A percentile compares a stretch with the other conserved stretches of the same genome.
phyloP scores from a whole-genome alignment of 306 rosid species.

The Crataegus laevigata region DNA sequence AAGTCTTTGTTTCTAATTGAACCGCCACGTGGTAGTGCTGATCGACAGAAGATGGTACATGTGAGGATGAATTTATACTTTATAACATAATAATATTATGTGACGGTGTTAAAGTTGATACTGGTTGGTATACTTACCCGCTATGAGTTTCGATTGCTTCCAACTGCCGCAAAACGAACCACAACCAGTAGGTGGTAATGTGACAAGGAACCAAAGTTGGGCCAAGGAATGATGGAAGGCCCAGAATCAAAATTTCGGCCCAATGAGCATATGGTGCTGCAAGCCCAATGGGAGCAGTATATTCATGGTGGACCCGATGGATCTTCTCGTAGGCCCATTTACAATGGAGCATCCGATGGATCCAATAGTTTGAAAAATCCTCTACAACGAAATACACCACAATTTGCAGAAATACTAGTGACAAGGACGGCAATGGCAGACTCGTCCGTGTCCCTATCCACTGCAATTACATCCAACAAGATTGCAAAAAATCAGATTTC shows the following conservation, averaged over 20 bases:
- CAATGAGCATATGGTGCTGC: constrained; percentile 69
- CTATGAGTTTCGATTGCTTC: constrained; percentile 62
- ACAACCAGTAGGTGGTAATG: constrained; percentile 46
- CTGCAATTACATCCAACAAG: constrained; percentile 15
- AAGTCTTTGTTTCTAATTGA: too few relatives aligned
- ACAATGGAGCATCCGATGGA: constrained; percentile 44
- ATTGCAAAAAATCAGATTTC: not conserved
- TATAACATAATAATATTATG: too few relatives aligned
- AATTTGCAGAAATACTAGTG: constrained; percentile 35
- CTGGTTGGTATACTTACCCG: constrained; percentile 26
- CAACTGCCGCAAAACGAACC: constrained; percentile 50
- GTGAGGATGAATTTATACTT: too few relatives aligned
- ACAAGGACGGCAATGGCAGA: constrained; percentile 41
- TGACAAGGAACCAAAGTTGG: constrained; percentile 58
- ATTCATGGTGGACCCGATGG: constrained; percentile 60
- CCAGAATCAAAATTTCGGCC: constrained; percentile 48
- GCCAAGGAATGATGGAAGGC: constrained; percentile 43
- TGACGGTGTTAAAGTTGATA: too few relatives aligned
- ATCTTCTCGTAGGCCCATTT: constrained; percentile 52
- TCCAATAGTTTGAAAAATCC: constrained; percentile 46
- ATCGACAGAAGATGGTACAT: too few relatives aligned
- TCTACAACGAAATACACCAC: constrained; percentile 40
- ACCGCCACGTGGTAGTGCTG: too few relatives aligned
- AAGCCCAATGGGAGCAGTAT: constrained; percentile 42
- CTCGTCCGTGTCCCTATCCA: constrained; percentile 42